phyloP scores from a whole-genome alignment of 176 grass and related monocot genomes.

The Cenchrus americanus region DNA sequence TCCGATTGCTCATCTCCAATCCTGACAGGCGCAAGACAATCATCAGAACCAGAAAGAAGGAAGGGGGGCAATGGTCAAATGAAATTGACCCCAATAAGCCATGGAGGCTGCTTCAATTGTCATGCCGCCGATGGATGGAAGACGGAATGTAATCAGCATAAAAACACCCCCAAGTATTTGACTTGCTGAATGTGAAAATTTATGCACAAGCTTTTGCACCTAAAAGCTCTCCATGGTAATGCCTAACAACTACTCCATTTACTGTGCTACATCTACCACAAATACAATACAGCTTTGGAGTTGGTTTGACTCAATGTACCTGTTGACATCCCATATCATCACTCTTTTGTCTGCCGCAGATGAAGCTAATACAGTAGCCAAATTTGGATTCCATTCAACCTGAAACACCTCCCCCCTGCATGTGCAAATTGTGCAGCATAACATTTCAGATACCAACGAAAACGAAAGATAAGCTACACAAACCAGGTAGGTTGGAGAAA shows the following conservation, averaged over 20 bases:
- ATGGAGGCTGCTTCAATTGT: slow-evolving; percentile 1
- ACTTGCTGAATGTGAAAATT: neutral
- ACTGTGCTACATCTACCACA: neutral
- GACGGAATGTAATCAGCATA: neutral
- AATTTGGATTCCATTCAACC: slow-evolving; percentile 96
- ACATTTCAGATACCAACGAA: neutral
- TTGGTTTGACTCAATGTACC: slow-evolving; percentile 46
- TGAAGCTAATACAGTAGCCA: slow-evolving; percentile 87
- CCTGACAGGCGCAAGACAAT: slow-evolving; percentile 38
- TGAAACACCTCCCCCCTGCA: slow-evolving; percentile 81
- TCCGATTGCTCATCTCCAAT: slow-evolving; percentile 92
- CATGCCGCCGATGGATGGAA: neutral
- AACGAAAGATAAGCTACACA: slow-evolving; percentile 7
- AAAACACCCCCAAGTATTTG: neutral
- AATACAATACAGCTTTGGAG: neutral
- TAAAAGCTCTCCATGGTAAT: neutral
- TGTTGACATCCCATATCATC: slow-evolving; percentile 84
- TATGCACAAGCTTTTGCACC: neutral
- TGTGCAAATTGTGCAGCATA: slow-evolving; percentile 31
- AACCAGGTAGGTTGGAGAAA: neutral
- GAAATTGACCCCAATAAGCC: neutral
- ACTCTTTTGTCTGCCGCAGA: slow-evolving; percentile 81
- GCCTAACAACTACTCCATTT: neutral
- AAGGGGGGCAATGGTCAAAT: neutral
- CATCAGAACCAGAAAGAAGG: neutral